Percentiles rank a stretch among this genome's conserved stretches.
phyloP scores from a whole-genome alignment of 1,139 yeast genomes.

The Scheffersomyces quercinus region DNA sequence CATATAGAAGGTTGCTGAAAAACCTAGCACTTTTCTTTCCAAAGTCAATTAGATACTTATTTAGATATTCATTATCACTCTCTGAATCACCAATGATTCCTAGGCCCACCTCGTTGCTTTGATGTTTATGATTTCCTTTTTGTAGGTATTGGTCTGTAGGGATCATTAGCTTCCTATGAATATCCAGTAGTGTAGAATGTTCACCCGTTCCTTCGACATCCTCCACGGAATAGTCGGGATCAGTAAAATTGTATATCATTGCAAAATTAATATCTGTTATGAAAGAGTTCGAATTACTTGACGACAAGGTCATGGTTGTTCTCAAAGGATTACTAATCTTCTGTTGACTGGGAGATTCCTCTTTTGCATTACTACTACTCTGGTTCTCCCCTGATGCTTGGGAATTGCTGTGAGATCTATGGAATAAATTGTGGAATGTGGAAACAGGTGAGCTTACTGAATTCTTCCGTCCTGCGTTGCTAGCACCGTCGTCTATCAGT shows the following conservation, averaged over 20 bases:
- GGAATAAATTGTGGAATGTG: conserved; percentile 39
- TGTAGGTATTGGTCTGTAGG: conserved; percentile 45
- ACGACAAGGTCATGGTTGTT: conserved; percentile 35
- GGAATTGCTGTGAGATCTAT: conserved; percentile 25
- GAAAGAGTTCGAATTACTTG: conserved; percentile 43
- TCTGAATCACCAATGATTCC: conserved; percentile 19
- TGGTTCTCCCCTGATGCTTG: conserved; percentile 9
- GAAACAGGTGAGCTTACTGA: conserved; percentile 38
- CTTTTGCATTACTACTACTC: conserved; percentile 6
- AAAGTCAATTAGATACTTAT: conserved; percentile 14
- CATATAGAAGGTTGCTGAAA: conserved; percentile 22
- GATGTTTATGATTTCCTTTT: conserved; percentile 21
- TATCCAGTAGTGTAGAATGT: conserved; percentile 29
- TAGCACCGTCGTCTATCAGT: conserved; percentile 19
- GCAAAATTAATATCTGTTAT: conserved; percentile 39
- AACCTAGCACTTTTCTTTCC: conserved; percentile 23
- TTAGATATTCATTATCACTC: conserved; percentile 9
- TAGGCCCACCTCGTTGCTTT: conserved; percentile 22
- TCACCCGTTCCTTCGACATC: conserved; percentile 16
- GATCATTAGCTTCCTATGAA: conserved; percentile 37
- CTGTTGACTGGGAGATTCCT: conserved; percentile 14
- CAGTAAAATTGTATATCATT: conserved; percentile 38
- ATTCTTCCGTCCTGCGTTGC: conserved; percentile 18
- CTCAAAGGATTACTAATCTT: conserved; percentile 16
- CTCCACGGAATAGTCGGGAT: conserved; percentile 33